phyloP scores from a whole-genome alignment of 352 stramenopile species.

The Hyphochytrium catenoides region DNA sequence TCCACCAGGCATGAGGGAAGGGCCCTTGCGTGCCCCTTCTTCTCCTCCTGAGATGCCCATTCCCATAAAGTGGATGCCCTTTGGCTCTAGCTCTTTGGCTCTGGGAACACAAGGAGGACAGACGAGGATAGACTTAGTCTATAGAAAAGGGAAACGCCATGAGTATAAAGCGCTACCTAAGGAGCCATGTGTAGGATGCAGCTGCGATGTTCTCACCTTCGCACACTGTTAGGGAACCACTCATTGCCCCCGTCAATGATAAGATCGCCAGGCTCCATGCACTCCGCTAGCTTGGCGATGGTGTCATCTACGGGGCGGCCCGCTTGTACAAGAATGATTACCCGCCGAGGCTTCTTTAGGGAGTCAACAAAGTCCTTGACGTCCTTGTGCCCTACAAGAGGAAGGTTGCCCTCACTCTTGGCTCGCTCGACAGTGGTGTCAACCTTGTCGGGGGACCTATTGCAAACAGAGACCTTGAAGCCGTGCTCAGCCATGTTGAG shows the following conservation, averaged over 20 bases:
- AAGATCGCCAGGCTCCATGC: slow-evolving; percentile 83
- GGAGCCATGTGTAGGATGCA: too few species aligned
- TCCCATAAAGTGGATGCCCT: slow-evolving; percentile 90
- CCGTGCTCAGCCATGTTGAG: slow-evolving; percentile 95
- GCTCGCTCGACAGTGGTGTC: slow-evolving; percentile 81
- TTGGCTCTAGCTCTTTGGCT: slow-evolving; percentile 66
- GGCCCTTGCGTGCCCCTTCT: slow-evolving; percentile 90
- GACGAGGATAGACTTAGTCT: too few species aligned
- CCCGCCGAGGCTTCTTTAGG: slow-evolving; percentile 80
- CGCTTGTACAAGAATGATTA: slow-evolving; percentile 95
- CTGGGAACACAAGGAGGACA: too few species aligned
- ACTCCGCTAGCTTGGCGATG: slow-evolving; percentile 52
- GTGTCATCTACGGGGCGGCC: slow-evolving; percentile 84
- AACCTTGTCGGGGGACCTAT: slow-evolving; percentile 88
- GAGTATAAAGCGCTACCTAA: too few species aligned
- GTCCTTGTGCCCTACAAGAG: slow-evolving; percentile 74
- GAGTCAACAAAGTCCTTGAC: slow-evolving; percentile 73
- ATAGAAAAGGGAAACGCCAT: too few species aligned
- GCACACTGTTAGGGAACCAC: slow-evolving; percentile 94
- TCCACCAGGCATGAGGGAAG: slow-evolving; percentile 93
- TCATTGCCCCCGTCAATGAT: slow-evolving; percentile 98
- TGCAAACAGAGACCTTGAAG: slow-evolving; percentile 89
- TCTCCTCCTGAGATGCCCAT: slow-evolving; percentile 97
- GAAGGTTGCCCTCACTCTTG: slow-evolving; percentile 81
- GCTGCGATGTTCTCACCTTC: too few species aligned